phyloP scores from a whole-genome alignment of 2,329 filamentous ascomycete genomes.

The Epichloe gansuensis region DNA sequence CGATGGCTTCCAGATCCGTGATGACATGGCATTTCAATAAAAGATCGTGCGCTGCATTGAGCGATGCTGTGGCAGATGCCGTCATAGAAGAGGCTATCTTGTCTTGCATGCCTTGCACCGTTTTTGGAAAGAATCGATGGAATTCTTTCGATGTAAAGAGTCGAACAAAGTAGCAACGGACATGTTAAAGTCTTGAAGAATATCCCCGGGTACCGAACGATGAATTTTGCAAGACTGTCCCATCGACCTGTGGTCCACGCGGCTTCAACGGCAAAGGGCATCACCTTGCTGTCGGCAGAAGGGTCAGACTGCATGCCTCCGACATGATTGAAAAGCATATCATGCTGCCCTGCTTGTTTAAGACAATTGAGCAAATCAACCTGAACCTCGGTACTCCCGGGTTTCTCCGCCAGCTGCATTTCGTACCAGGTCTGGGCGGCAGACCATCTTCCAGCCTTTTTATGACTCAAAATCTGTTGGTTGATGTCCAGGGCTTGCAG shows the following conservation, averaged over 20 bases:
- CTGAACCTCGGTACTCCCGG: constrained; percentile 65
- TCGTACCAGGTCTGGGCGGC: constrained; percentile 98
- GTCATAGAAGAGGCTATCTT: constrained; percentile 65
- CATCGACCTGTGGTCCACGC: constrained; percentile 84
- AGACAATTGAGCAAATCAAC: constrained; percentile 76
- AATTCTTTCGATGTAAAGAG: constrained; percentile 45
- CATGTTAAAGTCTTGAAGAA: constrained; percentile 61
- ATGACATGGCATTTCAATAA: constrained; percentile 79
- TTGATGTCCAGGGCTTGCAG: constrained; percentile 80
- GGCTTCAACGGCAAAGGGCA: constrained; percentile 81
- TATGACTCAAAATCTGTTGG: constrained; percentile 84
- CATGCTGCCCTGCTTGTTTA: constrained; percentile 90
- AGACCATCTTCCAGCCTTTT: constrained; percentile 86
- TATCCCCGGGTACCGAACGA: constrained; percentile 38
- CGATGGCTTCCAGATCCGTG: constrained; percentile 73
- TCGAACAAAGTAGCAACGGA: constrained; percentile 51
- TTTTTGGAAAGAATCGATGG: constrained; percentile 42
- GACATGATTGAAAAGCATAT: constrained; percentile 76
- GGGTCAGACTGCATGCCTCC: constrained; percentile 55
- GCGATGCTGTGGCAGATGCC: constrained; percentile 61
- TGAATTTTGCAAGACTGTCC: constrained; percentile 59
- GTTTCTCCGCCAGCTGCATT: constrained; percentile 69
- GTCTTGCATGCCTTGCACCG: constrained; percentile 52
- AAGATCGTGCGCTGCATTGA: constrained; percentile 75
- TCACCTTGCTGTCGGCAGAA: constrained; percentile 46